phyloP scores from a whole-genome alignment of 1,284 basidiomycete genomes.

The Ustilago bromivora region DNA sequence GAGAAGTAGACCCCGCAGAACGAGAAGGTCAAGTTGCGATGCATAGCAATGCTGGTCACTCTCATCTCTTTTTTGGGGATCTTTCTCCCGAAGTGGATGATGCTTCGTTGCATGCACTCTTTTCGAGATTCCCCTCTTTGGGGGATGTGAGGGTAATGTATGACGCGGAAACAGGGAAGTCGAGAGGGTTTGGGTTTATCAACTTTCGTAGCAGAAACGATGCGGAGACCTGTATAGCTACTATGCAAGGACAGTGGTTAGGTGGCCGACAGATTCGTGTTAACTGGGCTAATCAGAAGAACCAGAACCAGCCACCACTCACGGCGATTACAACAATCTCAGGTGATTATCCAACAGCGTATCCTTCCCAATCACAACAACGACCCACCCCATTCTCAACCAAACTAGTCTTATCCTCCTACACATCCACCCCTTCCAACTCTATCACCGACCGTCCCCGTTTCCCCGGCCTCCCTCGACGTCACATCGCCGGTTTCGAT shows the following conservation, averaged over 20 bases:
- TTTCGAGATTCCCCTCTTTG: conserved; percentile 91
- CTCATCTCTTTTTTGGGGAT: conserved; percentile 98
- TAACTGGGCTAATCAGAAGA: conserved; percentile 99
- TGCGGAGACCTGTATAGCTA: conserved; percentile 95
- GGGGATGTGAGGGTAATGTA: conserved; percentile 99
- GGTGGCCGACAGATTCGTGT: conserved; percentile 96
- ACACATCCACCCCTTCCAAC: conserved; percentile 3
- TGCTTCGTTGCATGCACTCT: conserved; percentile 93
- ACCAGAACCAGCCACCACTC: conserved; percentile 73
- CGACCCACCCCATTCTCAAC: background rate
- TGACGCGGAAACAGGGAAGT: conserved; percentile 99
- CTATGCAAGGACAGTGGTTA: conserved; percentile 99
- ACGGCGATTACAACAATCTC: conserved; percentile 5
- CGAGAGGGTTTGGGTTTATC: conserved; percentile 91
- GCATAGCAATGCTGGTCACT: conserved; percentile 82
- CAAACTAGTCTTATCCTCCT: conserved; percentile 4
- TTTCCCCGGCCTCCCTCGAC: conserved; percentile 13
- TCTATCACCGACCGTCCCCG: background rate
- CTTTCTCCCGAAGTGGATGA: conserved; percentile 98
- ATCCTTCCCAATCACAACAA: background rate
- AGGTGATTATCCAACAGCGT: background rate
- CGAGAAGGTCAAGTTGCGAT: background rate
- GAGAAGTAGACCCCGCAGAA: background rate
- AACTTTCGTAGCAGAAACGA: conserved; percentile 96
- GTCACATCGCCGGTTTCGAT: conserved; percentile 29